Evolutionary conservation across 139 green algal genomes (phyloP), one percentile per base, ranked within the genome.

Genomic region (Ostreobium quekettii): DNA sequence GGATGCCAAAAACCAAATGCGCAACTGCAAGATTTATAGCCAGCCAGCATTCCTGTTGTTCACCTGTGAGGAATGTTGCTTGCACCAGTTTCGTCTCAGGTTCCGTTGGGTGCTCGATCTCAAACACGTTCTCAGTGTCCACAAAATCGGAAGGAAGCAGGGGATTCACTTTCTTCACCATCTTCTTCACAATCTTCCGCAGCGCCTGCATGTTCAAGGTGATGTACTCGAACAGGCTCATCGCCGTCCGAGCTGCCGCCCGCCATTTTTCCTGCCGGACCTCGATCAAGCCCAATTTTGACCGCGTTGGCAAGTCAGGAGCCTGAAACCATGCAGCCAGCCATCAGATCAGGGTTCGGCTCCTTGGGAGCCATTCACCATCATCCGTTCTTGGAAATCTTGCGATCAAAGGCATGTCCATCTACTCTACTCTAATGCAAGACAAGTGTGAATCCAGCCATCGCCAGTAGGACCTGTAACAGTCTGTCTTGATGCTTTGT

Each of bases 181-280:
- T 28, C 64, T 82, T 82, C 62, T 82, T 82, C 29, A 82, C 37
- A 36, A 77, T 82, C 57, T 82, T 82, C 22, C 76, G 68, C 15
- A 82, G 36, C 33, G 42, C 76, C 24, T 60, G 49, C 64, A 80
- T 77, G 64, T 82, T 82, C 58, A 82, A 74, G 29, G 48, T 68
- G 59, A 82, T 71, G 39, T 64, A 82, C 28, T 62, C 60, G 32
- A 80, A 61, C 47, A 80, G 42, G 36, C 76, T 22, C 15, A 37
- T 56, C 24, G 79, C 58, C 7, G 59, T 48, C 36, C 29, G 36
- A 5, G 60, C 73, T 26, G 38, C 32, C 2, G 33, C 47, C 47
- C 47, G 28, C 65, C 65, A 72, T 36, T 66, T 8, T 32, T 67
- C 65, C 30, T 63, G 38, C 38, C 36, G 49, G 11, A 22, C 33